Base-by-base conservation (phyloP, 139 green algal genomes). In the Haematococcus lacustris region DNA sequence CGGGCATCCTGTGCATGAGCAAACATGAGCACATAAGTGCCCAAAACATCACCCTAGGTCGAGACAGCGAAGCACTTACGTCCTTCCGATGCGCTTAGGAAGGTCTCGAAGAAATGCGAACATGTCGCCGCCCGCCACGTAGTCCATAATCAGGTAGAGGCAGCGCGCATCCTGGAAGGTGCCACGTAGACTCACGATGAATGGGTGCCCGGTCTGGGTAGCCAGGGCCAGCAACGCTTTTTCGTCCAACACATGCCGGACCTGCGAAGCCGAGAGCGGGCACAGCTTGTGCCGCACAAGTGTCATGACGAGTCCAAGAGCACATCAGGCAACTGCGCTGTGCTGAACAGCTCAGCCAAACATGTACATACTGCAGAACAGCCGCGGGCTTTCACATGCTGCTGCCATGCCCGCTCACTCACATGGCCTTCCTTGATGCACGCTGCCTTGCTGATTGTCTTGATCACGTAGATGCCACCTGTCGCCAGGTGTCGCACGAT, bases 71-170 rank as follows among this genome's bases (percentile, higher is more conserved):
- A n/a, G n/a, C n/a, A n/a, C n/a, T n/a, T n/a, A n/a, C n/a, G n/a
- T n/a, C n/a, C n/a, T n/a, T n/a, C n/a, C n/a, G n/a, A n/a, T n/a
- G n/a, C n/a, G 53, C 21, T 13, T 32, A 17, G 66, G 66, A 28
- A 61, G 41, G 37, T 74, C 61, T n/a, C 76, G 59, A 71, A 93
- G 75, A 65, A 91, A 79, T 1, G 70, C 76, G 83, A 93, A 94
- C 68, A 96, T 84, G 80, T 96, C 90, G 1, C 91, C 88, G 3
- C 91, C 91, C 21, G 78, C 62, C 60, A 93, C 86, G 60, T 82
- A 93, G 62, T 97, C 90, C 86, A 93, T 84, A 0, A 93, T 82
- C 33, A 96, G 76, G 78, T 93, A 91, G 4, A 96, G 67, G 63
- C 76, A 86, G 30, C 81, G 47, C 0, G 73, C 68, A 59, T 95